These are phyloP conservation scores for Saitozyma podzolica DNA, from an alignment of 768 basidiomycete genomes.

Conservation along the genomic window DNA sequence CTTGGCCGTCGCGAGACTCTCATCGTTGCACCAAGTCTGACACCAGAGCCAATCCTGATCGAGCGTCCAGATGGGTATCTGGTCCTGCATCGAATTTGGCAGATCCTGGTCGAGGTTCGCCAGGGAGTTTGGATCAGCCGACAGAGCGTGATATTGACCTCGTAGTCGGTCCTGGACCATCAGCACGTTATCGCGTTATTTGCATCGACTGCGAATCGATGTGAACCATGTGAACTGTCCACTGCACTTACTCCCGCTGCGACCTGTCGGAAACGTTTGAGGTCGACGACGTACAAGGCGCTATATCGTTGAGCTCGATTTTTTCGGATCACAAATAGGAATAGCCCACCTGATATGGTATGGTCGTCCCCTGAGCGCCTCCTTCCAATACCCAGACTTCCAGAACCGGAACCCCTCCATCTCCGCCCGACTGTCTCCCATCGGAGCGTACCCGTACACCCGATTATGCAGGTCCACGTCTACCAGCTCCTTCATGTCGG, in stretches of 20 bases:
- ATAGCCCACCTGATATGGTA: constrained; percentile 86
- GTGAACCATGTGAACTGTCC: too few relatives aligned
- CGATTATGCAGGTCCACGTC: constrained; percentile 88
- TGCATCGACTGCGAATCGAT: background rate
- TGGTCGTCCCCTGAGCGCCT: constrained; percentile 75
- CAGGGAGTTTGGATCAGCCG: constrained; percentile 89
- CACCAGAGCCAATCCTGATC: constrained; percentile 98
- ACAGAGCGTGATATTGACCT: constrained; percentile 87
- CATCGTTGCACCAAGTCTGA: constrained; percentile 89
- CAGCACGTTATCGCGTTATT: constrained; percentile 10
- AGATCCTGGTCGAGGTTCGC: constrained; percentile 97
- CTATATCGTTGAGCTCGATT: constrained; percentile 55
- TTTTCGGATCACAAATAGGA: background rate
- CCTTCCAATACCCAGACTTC: constrained; percentile 82
- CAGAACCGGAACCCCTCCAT: constrained; percentile 99
- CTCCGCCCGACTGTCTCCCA: constrained; percentile 91
- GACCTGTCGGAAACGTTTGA: constrained; percentile 87
- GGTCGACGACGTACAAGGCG: constrained; percentile 92
- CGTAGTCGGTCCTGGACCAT: constrained; percentile 47
- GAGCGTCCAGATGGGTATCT: constrained; percentile 89
- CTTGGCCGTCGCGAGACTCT: constrained; percentile 52
- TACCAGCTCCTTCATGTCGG: constrained; percentile 93
- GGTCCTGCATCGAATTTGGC: constrained; percentile 88
- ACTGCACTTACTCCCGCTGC: constrained; percentile 60
- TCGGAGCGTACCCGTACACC: constrained; percentile 93